These are phyloP conservation scores for Aureobasidium melanogenum DNA, from an alignment of 2,329 filamentous ascomycete species.

Conservation along the genomic window DNA sequence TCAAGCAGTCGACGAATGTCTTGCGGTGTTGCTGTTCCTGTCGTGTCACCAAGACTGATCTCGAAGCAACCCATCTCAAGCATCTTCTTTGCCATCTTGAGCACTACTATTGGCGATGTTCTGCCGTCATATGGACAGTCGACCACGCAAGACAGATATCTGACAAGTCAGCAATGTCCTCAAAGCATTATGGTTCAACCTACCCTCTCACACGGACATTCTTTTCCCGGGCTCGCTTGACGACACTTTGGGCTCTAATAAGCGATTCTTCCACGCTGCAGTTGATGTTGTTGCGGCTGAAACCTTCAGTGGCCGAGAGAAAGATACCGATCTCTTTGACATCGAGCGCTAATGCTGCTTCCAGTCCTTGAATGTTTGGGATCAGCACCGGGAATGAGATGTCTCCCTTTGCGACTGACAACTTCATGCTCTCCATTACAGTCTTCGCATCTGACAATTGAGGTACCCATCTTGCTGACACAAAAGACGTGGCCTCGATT, in stretches of 20 bases:
- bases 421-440: constrained; percentile 3
- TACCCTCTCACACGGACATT: constrained; percentile 61
- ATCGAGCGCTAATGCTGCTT: constrained; percentile 51
- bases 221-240: constrained; percentile 54
- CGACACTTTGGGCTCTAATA: constrained; percentile 59
- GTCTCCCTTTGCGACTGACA: constrained; percentile 22
- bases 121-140: constrained; percentile 68
- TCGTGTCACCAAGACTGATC: constrained; percentile 83
- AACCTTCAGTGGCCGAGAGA: constrained; percentile 70
- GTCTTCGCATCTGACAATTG: constrained; percentile 46
- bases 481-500: constrained; percentile 77
- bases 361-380: constrained; percentile 65
- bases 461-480: constrained; percentile 76
- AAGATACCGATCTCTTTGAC: constrained; percentile 66
- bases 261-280: constrained; percentile 68
- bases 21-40: constrained; percentile 81
- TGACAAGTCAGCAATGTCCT: background rate
- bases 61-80: constrained; percentile 87
- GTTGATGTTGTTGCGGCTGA: constrained; percentile 75
- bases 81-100: constrained; percentile 53
- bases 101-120: constrained; percentile 45
- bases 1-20: constrained; percentile 56
- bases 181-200: constrained; percentile 13
- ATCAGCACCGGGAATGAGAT: constrained; percentile 74
- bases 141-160: constrained; percentile 68